These are phyloP conservation scores for Vitis hybrid DNA, from an alignment of 177 flowering plant species.

Conservation along the genomic window DNA sequence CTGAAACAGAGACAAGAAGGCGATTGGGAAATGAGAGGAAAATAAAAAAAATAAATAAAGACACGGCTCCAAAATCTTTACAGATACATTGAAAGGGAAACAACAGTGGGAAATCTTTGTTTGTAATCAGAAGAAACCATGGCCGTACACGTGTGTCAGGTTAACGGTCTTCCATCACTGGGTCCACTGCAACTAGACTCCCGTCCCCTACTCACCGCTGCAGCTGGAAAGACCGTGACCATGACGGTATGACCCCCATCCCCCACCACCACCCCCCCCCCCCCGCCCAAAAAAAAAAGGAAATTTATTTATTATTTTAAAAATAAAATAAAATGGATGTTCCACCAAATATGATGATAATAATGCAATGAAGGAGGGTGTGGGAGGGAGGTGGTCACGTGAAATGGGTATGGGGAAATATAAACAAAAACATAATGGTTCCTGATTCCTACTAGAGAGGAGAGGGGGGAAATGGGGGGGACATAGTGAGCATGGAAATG, in stretches of 20 bases:
- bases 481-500: not conserved
- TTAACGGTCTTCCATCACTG: conserved; percentile 13
- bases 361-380: no score
- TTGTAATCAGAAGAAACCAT: conserved; percentile 6
- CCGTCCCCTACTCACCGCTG: not conserved
- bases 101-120: conserved; percentile 2
- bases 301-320: no score
- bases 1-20: no score
- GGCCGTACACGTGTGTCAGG: conserved; percentile 26
- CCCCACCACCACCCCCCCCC: not conserved
- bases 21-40: no score
- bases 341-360: no score
- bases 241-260: conserved; percentile 11
- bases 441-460: not conserved
- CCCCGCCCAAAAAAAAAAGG: no score
- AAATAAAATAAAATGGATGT: no score
- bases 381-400: conserved; percentile 6
- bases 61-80: not conserved
- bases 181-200: conserved; percentile 5
- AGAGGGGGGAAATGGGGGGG: not conserved
- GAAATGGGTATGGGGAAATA: conserved; percentile 5
- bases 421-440: not conserved
- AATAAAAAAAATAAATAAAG: no score
- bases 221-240: not conserved
- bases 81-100: conserved; percentile 1